phyloP scores from a whole-genome alignment of 192 early-diverging fungal species.

The Coemansia sp. region DNA sequence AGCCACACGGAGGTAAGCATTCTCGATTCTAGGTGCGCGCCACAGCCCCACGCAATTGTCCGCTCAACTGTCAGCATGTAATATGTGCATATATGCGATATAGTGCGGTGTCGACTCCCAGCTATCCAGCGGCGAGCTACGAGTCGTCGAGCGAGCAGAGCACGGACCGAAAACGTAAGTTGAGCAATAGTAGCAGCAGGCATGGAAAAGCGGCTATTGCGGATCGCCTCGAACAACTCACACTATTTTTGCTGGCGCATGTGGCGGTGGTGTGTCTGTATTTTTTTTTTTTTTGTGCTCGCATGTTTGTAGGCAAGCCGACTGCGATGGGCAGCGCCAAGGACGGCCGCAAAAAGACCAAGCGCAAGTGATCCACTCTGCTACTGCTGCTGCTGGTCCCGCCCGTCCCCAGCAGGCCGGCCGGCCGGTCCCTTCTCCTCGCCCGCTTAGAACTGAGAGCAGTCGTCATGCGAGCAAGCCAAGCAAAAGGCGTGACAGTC shows the following conservation, averaged over 20 bases:
- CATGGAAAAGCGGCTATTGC: too few relatives aligned
- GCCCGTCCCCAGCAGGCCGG: too few relatives aligned
- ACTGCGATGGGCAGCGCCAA: slow-evolving; percentile 7
- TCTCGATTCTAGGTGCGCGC: background rate
- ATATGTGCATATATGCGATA: background rate
- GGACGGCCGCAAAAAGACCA: slow-evolving; percentile 24
- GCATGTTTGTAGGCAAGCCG: slow-evolving; percentile 12
- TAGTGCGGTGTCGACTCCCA: slow-evolving; percentile 49
- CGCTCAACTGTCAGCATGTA: background rate
- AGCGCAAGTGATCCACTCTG: slow-evolving; percentile 11
- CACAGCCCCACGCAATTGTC: too few relatives aligned
- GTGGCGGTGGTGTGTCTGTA: too few relatives aligned
- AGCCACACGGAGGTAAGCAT: slow-evolving; percentile 50
- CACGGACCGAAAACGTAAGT: slow-evolving; percentile 39
- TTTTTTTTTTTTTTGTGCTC: too few relatives aligned
- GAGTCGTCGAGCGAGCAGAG: slow-evolving; percentile 54
- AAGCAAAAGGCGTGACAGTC: background rate
- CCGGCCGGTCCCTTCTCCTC: too few relatives aligned
- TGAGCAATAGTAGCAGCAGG: slow-evolving; percentile 7
- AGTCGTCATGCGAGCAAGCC: too few relatives aligned
- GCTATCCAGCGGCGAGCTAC: slow-evolving; percentile 26
- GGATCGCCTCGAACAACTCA: background rate
- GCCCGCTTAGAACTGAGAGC: too few relatives aligned
- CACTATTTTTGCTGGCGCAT: background rate
- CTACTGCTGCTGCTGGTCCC: background rate